These are phyloP conservation scores for carrot (Daucus carota) DNA, from an alignment of 129 eudicot species.

Conservation along the genomic window DNA sequence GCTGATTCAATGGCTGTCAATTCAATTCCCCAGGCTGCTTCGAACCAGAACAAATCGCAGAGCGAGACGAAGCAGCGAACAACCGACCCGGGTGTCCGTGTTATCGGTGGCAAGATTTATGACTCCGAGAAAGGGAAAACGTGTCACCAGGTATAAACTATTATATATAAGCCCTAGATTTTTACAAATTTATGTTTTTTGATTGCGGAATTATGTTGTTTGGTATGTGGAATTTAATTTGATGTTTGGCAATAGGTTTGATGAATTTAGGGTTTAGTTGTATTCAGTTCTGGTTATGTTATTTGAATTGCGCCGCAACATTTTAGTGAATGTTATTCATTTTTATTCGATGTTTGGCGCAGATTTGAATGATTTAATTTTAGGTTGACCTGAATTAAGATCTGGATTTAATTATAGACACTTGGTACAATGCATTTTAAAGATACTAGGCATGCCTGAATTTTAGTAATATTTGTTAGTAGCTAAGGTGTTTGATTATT, in stretches of 20 bases:
- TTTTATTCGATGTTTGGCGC: background rate
- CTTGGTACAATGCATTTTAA: background rate
- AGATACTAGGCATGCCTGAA: background rate
- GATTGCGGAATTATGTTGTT: background rate
- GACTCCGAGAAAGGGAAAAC: conserved; percentile 64
- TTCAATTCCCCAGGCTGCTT: conserved; percentile 27
- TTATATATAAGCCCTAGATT: background rate
- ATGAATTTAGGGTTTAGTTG: background rate
- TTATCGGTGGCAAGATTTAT: conserved; percentile 44
- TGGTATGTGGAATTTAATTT: too few relatives aligned
- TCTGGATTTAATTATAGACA: background rate
- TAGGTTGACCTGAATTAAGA: background rate
- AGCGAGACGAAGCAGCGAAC: conserved; percentile 28
- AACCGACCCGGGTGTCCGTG: conserved; percentile 45
- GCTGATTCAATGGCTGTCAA: conserved; percentile 43
- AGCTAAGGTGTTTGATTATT: background rate
- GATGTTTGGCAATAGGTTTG: background rate
- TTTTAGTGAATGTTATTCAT: background rate
- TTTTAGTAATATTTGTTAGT: background rate
- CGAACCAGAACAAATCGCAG: conserved; percentile 5
- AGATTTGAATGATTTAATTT: background rate
- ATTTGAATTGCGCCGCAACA: background rate
- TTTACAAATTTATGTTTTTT: background rate
- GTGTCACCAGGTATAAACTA: conserved; percentile 64
- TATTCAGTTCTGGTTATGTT: background rate